Percentiles rank a stretch among this genome's conserved stretches.
Conservation (phyloP, 805 yeast genomes). For the Candida ortonii region DNA sequence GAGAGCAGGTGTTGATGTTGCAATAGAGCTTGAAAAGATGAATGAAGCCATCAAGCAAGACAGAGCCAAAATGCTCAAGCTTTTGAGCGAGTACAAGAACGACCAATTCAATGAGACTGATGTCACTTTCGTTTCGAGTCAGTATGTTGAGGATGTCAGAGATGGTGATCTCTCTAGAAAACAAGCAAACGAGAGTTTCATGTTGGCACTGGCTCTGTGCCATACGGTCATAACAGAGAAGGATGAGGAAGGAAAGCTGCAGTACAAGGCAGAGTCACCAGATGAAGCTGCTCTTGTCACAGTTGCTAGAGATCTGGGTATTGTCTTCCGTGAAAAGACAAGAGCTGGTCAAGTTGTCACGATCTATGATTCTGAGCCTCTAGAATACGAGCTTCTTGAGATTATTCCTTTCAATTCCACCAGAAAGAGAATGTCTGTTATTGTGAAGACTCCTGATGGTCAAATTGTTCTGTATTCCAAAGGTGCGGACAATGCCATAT, state of each 20-base stretch:
- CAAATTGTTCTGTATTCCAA: conserved; percentile 52
- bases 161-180: conserved; percentile 39
- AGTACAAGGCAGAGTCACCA: conserved; percentile 77
- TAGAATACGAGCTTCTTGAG: conserved; percentile 49
- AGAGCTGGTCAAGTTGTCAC: conserved; percentile 45
- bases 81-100: conserved; percentile 38
- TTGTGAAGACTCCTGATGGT: conserved; percentile 44
- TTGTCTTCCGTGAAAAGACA: conserved; percentile 53
- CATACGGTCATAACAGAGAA: conserved; percentile 70
- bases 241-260: conserved; percentile 39
- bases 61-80: conserved; percentile 44
- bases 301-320: conserved; percentile 71
- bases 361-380: conserved; percentile 43
- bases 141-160: conserved; percentile 51
- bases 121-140: conserved; percentile 62
- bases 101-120: conserved; percentile 49
- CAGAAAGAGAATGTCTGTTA: conserved; percentile 76
- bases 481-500: conserved; percentile 78
- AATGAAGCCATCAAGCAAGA: conserved; percentile 41
- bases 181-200: conserved; percentile 51
- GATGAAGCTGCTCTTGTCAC: conserved; percentile 82
- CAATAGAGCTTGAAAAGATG: conserved; percentile 43
- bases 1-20: conserved; percentile 61
- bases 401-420: conserved; percentile 65
- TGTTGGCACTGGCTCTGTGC: conserved; percentile 66